Conservation (phyloP, 352 stramenopile genomes). For the Phytophthora fragariaefolia region DNA sequence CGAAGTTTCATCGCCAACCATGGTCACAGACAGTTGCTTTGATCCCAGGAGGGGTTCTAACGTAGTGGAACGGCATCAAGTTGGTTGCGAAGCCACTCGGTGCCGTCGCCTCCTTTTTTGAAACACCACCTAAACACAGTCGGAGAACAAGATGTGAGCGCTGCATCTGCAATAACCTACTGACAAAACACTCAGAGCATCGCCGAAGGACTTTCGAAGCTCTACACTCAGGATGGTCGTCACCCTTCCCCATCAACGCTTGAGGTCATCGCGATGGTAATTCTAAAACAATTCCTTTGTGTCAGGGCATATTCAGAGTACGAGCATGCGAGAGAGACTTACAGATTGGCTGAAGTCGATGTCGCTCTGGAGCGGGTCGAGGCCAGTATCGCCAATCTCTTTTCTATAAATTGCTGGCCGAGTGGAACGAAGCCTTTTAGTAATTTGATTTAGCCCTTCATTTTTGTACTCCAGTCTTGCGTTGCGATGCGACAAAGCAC, state of each 20-base stretch:
- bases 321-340: not conserved
- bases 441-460: not conserved
- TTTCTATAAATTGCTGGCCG: not conserved
- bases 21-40: too few species aligned
- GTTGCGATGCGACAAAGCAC: not conserved
- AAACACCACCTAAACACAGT: constrained; percentile 4
- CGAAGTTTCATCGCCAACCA: too few species aligned
- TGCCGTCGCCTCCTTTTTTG: constrained; percentile 7
- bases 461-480: constrained; percentile 3
- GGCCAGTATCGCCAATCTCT: constrained; percentile 3
- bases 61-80: too few species aligned
- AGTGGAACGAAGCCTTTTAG: constrained; percentile 1
- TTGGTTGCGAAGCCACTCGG: too few species aligned
- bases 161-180: too few species aligned
- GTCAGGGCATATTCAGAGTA: not conserved
- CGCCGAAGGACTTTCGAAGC: constrained; percentile 8
- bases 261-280: constrained; percentile 1
- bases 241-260: constrained; percentile 3
- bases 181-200: too few species aligned
- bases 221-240: constrained; percentile 11
- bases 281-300: not conserved
- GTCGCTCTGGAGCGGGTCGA: constrained; percentile 4
- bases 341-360: constrained; percentile 1
- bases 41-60: too few species aligned
- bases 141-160: not conserved